Evolutionary conservation across 2,329 filamentous ascomycete species (phyloP), one percentile per base, ranked within the genome.

Genomic region (Talaromyces sp.): DNA sequence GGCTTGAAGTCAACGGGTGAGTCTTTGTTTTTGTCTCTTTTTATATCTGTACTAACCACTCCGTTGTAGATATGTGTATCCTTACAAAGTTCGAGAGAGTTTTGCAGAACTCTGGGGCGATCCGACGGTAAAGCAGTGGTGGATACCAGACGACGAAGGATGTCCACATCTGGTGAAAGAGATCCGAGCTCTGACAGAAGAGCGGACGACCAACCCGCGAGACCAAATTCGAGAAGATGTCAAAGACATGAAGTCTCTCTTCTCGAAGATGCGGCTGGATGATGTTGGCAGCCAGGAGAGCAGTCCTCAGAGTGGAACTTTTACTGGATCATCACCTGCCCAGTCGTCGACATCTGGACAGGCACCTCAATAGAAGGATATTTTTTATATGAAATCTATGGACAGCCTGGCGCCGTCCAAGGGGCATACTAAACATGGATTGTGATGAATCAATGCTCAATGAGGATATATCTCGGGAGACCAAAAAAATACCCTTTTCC

Each of bases 131-230:
- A 84, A 85, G 51, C 82, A 88, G 60, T 97, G 92, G 91, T 99
- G 94, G 94, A 83, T 97, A 2, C 90, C 92, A 2, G 84, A 93
- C 71, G 84, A 94, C 71, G 89, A 93, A 76, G 86, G 85, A 1
- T 89, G 89, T 67, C 88, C 85, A 11, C 83, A 85, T 0, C 84
- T 95, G 48, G 81, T 97, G 58, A 87, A 87, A 56, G 88, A 84
- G 58, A 87, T 96, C 63, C 88, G 92, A 21, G 83, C 85, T 48
- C 92, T 96, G 74, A 90, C 92, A 29, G 87, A 90, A 66, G 90
- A 94, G 65, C 85, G 91, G 54, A 89, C 83, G 8, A 84, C 80
- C 21, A 84, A 75, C 43, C 78, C 80, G 1, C 77, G 76, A 58
- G 79, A 83, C 64, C 72, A 79, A 61, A 74, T 78, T 56, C 78